Conservation (phyloP, 2,329 filamentous ascomycete genomes). For the Xylaria sp. region DNA sequence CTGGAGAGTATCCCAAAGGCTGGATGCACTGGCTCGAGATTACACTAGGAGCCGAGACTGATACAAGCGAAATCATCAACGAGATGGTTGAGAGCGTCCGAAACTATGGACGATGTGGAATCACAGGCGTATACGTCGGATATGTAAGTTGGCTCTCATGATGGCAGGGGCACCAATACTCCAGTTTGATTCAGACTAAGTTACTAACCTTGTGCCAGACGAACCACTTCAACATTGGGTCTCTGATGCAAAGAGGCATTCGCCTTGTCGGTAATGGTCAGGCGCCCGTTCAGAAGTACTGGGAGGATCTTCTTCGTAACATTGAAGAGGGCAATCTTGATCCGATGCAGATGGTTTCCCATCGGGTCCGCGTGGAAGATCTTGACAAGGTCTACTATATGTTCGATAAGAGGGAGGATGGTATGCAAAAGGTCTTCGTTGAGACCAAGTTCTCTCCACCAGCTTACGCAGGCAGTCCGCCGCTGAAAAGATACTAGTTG, state of each 20-base stretch:
- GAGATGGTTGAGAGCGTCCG: constrained; percentile 72
- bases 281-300: constrained; percentile 75
- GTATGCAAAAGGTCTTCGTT: constrained; percentile 75
- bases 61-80: constrained; percentile 75
- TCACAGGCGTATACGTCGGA: constrained; percentile 66
- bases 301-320: constrained; percentile 65
- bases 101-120: constrained; percentile 66
- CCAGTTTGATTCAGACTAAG: constrained; percentile 47
- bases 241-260: constrained; percentile 81
- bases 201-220: constrained; percentile 49
- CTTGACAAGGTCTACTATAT: constrained; percentile 60
- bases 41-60: constrained; percentile 66
- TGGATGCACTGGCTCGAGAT: constrained; percentile 57
- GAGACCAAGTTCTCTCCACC: constrained; percentile 54
- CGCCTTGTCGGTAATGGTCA: constrained; percentile 65
- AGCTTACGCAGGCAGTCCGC: constrained; percentile 15
- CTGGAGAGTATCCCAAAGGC: constrained; percentile 57
- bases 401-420: constrained; percentile 58
- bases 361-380: constrained; percentile 70
- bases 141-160: constrained; percentile 40
- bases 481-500: constrained; percentile 16
- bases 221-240: constrained; percentile 78
- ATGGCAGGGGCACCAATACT: not conserved
- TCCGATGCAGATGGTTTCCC: constrained; percentile 73
- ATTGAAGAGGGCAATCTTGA: constrained; percentile 66